Conservation (phyloP, 2,329 filamentous ascomycete species). For the Penicillium sp. region DNA sequence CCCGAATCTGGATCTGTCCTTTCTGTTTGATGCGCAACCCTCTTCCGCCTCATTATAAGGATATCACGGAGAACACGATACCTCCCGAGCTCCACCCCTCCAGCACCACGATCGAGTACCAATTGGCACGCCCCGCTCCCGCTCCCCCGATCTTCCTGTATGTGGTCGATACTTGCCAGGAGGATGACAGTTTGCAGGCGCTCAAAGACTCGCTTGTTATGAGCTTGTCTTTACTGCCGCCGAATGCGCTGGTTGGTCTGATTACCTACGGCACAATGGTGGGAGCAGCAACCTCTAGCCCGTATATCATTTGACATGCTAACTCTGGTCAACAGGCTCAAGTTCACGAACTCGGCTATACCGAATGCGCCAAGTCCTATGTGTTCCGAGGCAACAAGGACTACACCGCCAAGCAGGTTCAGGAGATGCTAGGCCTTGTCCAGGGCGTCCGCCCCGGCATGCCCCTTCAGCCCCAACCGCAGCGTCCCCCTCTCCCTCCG, state of each 20-base stretch:
- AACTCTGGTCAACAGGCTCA: constrained; percentile 58
- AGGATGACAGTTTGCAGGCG: constrained; percentile 62
- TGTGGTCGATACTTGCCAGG: constrained; percentile 65
- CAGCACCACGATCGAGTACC: constrained; percentile 64
- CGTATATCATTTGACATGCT: constrained; percentile 2
- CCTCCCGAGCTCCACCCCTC: constrained; percentile 61
- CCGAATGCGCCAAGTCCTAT: constrained; percentile 96
- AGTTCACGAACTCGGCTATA: constrained; percentile 97
- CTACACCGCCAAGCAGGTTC: constrained; percentile 96
- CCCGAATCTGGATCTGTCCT: constrained; percentile 63
- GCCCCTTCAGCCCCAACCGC: constrained; percentile 58
- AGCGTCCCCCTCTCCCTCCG: constrained; percentile 69
- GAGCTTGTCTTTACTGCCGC: constrained; percentile 59
- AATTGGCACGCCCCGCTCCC: constrained; percentile 57
- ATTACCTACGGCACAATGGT: constrained; percentile 84
- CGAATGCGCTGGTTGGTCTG: constrained; percentile 59
- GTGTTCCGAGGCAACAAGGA: constrained; percentile 98
- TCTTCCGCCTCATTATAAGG: constrained; percentile 63
- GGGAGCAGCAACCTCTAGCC: constrained; percentile 25
- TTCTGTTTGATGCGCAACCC: constrained; percentile 63
- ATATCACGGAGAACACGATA: constrained; percentile 61
- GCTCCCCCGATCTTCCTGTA: constrained; percentile 64
- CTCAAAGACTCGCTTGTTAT: constrained; percentile 63
- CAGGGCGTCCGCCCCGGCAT: constrained; percentile 67
- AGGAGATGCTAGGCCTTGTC: constrained; percentile 89